These are phyloP conservation scores for Torrubiella hemipterigena DNA, from an alignment of 2,329 filamentous ascomycete species.

Conservation along the genomic window DNA sequence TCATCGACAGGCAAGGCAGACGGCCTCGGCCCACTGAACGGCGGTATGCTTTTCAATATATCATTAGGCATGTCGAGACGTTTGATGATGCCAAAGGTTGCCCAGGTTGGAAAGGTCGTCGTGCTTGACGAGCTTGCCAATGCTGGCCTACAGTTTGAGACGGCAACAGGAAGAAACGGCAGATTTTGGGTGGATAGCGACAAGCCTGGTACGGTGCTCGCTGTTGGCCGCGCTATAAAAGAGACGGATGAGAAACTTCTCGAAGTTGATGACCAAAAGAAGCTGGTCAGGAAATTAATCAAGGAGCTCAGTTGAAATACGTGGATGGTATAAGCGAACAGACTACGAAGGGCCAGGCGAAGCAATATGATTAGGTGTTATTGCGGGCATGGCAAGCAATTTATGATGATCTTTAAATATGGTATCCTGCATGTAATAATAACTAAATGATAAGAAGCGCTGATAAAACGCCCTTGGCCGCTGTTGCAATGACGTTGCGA, in stretches of 20 bases:
- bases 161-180: slow-evolving; percentile 86
- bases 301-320: slow-evolving; percentile 38
- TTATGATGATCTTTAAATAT: too few species aligned
- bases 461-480: neutral
- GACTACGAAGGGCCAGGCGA: too few species aligned
- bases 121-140: slow-evolving; percentile 68
- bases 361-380: too few species aligned
- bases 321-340: too few species aligned
- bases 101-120: slow-evolving; percentile 51
- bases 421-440: too few species aligned
- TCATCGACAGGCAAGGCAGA: slow-evolving; percentile 78
- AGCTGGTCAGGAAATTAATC: slow-evolving; percentile 53
- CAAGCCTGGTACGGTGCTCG: slow-evolving; percentile 57
- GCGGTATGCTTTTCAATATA: slow-evolving; percentile 77
- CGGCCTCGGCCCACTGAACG: slow-evolving; percentile 70
- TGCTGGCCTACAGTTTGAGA: slow-evolving; percentile 78
- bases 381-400: too few species aligned
- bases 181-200: slow-evolving; percentile 84
- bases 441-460: neutral
- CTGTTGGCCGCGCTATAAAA: slow-evolving; percentile 66
- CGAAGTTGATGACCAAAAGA: slow-evolving; percentile 55
- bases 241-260: slow-evolving; percentile 60
- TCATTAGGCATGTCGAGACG: slow-evolving; percentile 73
- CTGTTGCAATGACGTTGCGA: too few species aligned
- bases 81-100: slow-evolving; percentile 53